A percentile compares a stretch with the other conserved stretches of the same genome.
These are phyloP conservation scores for Ochromonas danica DNA, from an alignment of 108 stramenopile species.

Conservation along the genomic window DNA sequence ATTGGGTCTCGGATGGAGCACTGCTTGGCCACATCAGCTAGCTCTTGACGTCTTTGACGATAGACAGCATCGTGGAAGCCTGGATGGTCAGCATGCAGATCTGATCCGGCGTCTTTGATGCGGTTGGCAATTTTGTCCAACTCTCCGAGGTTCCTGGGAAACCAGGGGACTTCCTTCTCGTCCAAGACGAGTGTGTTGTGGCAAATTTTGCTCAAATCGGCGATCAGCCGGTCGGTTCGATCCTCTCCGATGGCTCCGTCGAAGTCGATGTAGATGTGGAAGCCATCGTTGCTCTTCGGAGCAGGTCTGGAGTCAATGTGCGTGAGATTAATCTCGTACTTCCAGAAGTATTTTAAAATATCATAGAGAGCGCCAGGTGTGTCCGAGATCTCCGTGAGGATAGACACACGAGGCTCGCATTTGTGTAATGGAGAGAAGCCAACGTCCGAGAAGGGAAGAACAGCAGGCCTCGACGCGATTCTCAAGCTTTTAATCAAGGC, in stretches of 20 bases:
- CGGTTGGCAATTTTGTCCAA: slow-evolving; percentile 82
- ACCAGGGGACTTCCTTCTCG: slow-evolving; percentile 84
- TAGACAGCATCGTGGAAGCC: slow-evolving; percentile 82
- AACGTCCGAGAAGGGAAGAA: too few species aligned
- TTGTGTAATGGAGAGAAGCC: too few species aligned
- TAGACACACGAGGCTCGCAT: slow-evolving; percentile 9
- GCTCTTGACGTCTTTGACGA: slow-evolving; percentile 67
- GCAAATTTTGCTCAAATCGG: slow-evolving; percentile 56
- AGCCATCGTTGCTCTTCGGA: slow-evolving; percentile 41
- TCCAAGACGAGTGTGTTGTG: slow-evolving; percentile 72
- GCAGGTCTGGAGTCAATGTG: slow-evolving; percentile 79
- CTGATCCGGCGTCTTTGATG: slow-evolving; percentile 75
- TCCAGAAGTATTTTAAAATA: slow-evolving; percentile 81
- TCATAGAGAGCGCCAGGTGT: slow-evolving; percentile 72
- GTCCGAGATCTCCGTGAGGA: slow-evolving; percentile 20
- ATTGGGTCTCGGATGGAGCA: slow-evolving; percentile 73
- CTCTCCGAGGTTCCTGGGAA: slow-evolving; percentile 71
- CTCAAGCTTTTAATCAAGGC: too few species aligned
- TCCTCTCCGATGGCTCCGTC: slow-evolving; percentile 58
- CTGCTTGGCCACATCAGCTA: slow-evolving; percentile 66
- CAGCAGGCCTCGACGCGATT: too few species aligned
- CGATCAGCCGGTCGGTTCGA: slow-evolving; percentile 62
- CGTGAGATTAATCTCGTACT: slow-evolving; percentile 82
- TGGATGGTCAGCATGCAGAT: slow-evolving; percentile 78
- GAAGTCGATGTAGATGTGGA: slow-evolving; percentile 66